Evolutionary conservation across 1,284 basidiomycete genomes (phyloP), one percentile per base, ranked within the genome.

Genomic region (Pholiota adiposa): DNA sequence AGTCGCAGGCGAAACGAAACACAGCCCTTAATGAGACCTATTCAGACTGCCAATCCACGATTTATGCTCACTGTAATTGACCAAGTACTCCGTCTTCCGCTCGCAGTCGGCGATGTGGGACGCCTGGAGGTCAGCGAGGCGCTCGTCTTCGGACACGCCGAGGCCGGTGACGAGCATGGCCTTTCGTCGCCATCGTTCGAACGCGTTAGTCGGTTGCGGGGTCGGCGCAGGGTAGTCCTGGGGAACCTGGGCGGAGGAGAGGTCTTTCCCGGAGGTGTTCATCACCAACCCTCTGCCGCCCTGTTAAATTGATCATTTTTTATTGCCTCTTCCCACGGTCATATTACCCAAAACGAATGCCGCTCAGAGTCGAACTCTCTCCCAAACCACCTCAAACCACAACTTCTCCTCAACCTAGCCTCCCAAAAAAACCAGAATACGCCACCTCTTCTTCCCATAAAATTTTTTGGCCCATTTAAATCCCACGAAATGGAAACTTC

Each of bases 31-130:
- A 11, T 49, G 21, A 56, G 40, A n/a, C 34, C 9, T n/a, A n/a
- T n/a, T n/a, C n/a, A n/a, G n/a, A 16, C 19, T n/a, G 44, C 19
- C 55, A 51, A 52, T 5, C 51, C 29, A 34, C 19, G n/a, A 16
- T 23, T 46, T 50, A 25, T 31, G 77, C 79, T 60, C 41, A 83
- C 82, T 83, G 61, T 74, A 78, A 53, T 81, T 73, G 76, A 87
- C 81, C 33, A 88, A 75, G 58, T 84, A 80, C 51, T 73, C 74
- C 72, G 86, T 88, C 73, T 79, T 84, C 70, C 80, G 79, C 67
- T 88, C 85, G 70, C 87, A 88, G 34, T 74, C 75, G 53, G 73
- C 69, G 33, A 78, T 72, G 44, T 83, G 79, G 56, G 78, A 69
- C 12, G 72, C 69, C 51, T 78, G 70, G 51, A 84, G 69, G 61